Evolutionary conservation across 2,329 filamentous ascomycete genomes (phyloP).

Genomic region (Taxawa tesnikishii): DNA sequence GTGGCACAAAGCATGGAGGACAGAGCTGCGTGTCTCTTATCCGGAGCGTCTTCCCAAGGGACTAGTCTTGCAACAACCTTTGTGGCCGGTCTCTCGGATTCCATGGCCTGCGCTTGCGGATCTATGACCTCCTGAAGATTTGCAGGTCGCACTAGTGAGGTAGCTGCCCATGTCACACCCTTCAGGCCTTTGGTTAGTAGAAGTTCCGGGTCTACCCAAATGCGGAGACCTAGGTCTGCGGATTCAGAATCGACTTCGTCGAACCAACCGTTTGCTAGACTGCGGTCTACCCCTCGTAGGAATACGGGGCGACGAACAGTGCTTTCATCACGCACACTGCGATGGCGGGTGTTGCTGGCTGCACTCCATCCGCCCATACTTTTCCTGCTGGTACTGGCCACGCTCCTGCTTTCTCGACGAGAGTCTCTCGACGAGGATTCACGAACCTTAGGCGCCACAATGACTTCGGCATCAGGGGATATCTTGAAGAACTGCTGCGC

Average conservation of each 20-base stretch:
- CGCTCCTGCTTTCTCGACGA: slow-evolving; percentile 65
- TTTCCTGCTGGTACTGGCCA: slow-evolving; percentile 65
- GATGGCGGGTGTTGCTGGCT: slow-evolving; percentile 55
- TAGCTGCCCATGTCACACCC: slow-evolving; percentile 63
- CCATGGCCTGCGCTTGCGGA: slow-evolving; percentile 54
- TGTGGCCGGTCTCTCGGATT: slow-evolving; percentile 44
- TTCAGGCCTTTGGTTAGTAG: slow-evolving; percentile 59
- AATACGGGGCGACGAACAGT: slow-evolving; percentile 56
- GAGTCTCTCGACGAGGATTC: slow-evolving; percentile 43
- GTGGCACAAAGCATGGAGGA: slow-evolving; percentile 66
- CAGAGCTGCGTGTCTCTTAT: slow-evolving; percentile 65
- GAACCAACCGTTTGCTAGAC: slow-evolving; percentile 62
- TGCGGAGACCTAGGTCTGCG: slow-evolving; percentile 48
- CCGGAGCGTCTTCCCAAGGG: slow-evolving; percentile 78
- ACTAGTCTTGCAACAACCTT: slow-evolving; percentile 66
- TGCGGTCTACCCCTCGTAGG: slow-evolving; percentile 65
- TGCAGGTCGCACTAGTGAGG: slow-evolving; percentile 78
- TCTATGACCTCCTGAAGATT: slow-evolving; percentile 61
- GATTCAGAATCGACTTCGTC: slow-evolving; percentile 37
- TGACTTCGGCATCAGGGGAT: slow-evolving; percentile 86
- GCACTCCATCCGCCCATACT: slow-evolving; percentile 58
- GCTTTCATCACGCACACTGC: slow-evolving; percentile 50
- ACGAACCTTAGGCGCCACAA: slow-evolving; percentile 87
- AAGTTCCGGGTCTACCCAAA: slow-evolving; percentile 78
- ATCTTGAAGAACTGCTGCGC: slow-evolving; percentile 79